phyloP scores from a whole-genome alignment of 305 asterid genomes.

The Petunia hybrid region DNA sequence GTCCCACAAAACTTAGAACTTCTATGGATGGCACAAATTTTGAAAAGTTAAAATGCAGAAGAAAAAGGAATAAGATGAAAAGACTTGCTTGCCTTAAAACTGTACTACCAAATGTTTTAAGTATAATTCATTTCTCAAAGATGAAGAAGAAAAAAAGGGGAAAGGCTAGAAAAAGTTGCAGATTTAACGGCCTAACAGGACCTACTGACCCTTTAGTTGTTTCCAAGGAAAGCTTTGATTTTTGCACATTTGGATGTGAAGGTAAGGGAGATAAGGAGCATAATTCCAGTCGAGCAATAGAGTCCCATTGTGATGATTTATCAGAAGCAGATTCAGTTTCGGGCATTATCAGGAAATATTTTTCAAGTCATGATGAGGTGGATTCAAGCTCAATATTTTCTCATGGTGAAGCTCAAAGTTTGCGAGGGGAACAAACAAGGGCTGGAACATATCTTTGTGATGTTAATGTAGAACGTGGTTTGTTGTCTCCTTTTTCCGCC shows the following conservation, averaged over 20 bases:
- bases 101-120: not conserved
- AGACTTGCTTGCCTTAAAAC: not conserved
- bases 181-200: slow-evolving; percentile 25
- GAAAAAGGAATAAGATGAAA: not conserved
- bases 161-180: slow-evolving; percentile 27
- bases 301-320: slow-evolving; percentile 44
- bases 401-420: not conserved
- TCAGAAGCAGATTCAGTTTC: slow-evolving; percentile 64
- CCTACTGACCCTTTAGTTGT: slow-evolving; percentile 24
- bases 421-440: slow-evolving; percentile 29
- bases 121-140: not conserved
- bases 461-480: slow-evolving; percentile 17
- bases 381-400: slow-evolving; percentile 43
- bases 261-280: slow-evolving; percentile 21
- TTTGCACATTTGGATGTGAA: slow-evolving; percentile 28
- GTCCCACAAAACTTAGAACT: not conserved
- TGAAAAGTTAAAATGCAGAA: not conserved
- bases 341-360: slow-evolving; percentile 68
- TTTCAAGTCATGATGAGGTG: slow-evolving; percentile 62
- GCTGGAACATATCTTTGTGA: slow-evolving; percentile 17
- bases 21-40: not conserved
- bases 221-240: slow-evolving; percentile 21
- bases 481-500: slow-evolving; percentile 34
- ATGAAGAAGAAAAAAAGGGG: slow-evolving; percentile 32
- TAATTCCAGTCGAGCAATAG: slow-evolving; percentile 30